Percentiles rank a stretch among this genome's conserved stretches.
phyloP scores from a whole-genome alignment of 2,329 filamentous ascomycete species.

The Claviceps paspali region DNA sequence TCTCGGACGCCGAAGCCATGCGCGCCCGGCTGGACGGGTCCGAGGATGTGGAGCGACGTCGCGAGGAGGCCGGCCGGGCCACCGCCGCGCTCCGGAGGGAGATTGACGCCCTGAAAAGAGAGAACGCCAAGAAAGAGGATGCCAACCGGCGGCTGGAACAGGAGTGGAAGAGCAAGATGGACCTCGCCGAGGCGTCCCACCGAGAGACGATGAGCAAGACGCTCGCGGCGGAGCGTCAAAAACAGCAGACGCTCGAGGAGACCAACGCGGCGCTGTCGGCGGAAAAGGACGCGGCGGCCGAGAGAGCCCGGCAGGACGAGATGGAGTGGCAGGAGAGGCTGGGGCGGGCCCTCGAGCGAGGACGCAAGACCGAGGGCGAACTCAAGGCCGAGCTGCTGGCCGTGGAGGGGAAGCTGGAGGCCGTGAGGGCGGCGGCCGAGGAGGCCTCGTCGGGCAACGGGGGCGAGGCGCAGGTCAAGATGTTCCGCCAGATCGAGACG shows the following conservation, averaged over 20 bases:
- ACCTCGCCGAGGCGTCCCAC: constrained; percentile 49
- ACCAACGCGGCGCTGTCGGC: constrained; percentile 50
- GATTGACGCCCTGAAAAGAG: constrained; percentile 29
- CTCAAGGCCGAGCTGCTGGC: constrained; percentile 61
- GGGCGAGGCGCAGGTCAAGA: constrained; percentile 74
- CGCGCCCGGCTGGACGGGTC: constrained; percentile 32
- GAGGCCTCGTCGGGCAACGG: constrained; percentile 72
- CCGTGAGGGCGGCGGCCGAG: constrained; percentile 70
- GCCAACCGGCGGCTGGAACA: constrained; percentile 53
- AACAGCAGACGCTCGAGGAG: constrained; percentile 39
- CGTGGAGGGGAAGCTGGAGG: constrained; percentile 80
- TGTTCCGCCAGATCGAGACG: constrained; percentile 87
- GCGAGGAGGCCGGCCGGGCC: constrained; percentile 34
- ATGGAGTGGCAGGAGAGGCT: constrained; percentile 58
- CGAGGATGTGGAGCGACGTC: constrained; percentile 39
- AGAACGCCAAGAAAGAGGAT: constrained; percentile 41
- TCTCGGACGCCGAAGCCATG: constrained; percentile 31
- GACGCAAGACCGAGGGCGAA: constrained; percentile 56
- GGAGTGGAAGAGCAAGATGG: constrained; percentile 52
- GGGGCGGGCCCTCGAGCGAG: constrained; percentile 55
- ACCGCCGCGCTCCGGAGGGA: constrained; percentile 32
- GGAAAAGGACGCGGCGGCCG: constrained; percentile 61
- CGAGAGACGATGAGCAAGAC: constrained; percentile 51
- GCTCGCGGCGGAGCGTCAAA: constrained; percentile 49
- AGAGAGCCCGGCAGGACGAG: constrained; percentile 55